Base-by-base conservation (phyloP, 345 rosid species). In the Raphanus sativus region DNA sequence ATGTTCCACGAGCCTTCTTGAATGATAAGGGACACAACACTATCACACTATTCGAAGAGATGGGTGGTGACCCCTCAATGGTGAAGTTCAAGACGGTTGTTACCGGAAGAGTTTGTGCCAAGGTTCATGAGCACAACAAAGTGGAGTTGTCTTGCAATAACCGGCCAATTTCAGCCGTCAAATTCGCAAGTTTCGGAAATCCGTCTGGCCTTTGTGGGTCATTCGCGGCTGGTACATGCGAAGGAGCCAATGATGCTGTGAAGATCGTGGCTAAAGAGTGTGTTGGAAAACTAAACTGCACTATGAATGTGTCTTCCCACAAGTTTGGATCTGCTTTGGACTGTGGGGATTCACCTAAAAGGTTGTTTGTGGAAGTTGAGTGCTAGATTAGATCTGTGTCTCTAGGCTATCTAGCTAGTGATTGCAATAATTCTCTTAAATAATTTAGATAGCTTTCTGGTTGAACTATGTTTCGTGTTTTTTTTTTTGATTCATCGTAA, bases 171-270 rank as follows among this genome's bases (percentile, higher is more conserved):
- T 69, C 89, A 1, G 71, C 82, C 0, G 82, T 88, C 6, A 76
- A 65, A 17, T 90, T 87, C 28, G 86, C 89, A 2, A 90, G 87
- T 74, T 88, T 84, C 55, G 95, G 95, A 13, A 77, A 76, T 15
- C 86, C 88, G 1, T 6, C 9, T 7, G 90, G 90, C 1, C 29
- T 54, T 3, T 85, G 90, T 45, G 89, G 92, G 16, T 50, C 82
- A 16, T 87, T 75, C 4, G 61, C 45, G 2, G 73, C 62, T 48
- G 81, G 81, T 7, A 62, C 74, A 2, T 81, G 83, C 65, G 7
- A 76, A 16, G 83, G 80, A 75, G 58, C 28, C 34, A 71, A 61
- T 30, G 81, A 81, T 76, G 83, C 83, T 26, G 54, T 3, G 2
- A 60, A 73, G 24, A 12, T 77, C 2, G 70, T 75, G 29, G 69